phyloP scores from a whole-genome alignment of 805 yeast genomes.

The Lipomyces mesembrius region DNA sequence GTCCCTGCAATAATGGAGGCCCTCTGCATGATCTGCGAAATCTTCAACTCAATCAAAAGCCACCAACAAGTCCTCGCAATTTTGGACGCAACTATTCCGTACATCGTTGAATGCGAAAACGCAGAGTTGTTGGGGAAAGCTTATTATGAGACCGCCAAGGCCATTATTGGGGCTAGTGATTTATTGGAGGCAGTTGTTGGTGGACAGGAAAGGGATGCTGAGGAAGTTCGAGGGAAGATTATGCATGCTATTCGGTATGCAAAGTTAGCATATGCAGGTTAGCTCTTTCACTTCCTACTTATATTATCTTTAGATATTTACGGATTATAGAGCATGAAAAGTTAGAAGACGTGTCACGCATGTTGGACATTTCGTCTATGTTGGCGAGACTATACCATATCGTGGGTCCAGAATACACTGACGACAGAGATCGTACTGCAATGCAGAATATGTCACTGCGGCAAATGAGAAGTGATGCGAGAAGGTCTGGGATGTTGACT shows the following conservation, averaged over 20 bases:
- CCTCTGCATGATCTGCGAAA: conserved; percentile 52
- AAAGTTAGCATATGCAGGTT: conserved; percentile 21
- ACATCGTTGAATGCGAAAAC: conserved; percentile 50
- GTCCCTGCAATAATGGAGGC: conserved; percentile 54
- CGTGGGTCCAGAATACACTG: conserved; percentile 14
- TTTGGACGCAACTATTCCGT: conserved; percentile 52
- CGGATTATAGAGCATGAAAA: conserved; percentile 7
- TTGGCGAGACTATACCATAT: conserved; percentile 8
- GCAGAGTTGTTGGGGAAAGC: conserved; percentile 50
- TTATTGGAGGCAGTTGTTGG: background rate
- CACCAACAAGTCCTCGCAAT: conserved; percentile 53
- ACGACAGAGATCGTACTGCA: conserved; percentile 12
- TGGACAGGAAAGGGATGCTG: background rate
- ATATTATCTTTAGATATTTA: background rate
- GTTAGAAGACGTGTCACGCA: conserved; percentile 21
- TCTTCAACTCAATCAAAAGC: conserved; percentile 52
- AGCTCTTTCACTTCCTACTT: background rate
- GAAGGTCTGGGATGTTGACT: background rate
- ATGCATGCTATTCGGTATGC: conserved; percentile 27
- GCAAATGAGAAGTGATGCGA: conserved; percentile 2
- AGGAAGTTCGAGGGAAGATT: conserved; percentile 4
- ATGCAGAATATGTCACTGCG: conserved; percentile 5
- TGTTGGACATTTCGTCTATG: conserved; percentile 6
- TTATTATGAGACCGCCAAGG: conserved; percentile 46
- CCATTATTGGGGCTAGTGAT: conserved; percentile 35